Evolutionary conservation across 306 rosid species (phyloP), one percentile per base, ranked within the genome.

Genomic region (Elaeagnus macrophylla): DNA sequence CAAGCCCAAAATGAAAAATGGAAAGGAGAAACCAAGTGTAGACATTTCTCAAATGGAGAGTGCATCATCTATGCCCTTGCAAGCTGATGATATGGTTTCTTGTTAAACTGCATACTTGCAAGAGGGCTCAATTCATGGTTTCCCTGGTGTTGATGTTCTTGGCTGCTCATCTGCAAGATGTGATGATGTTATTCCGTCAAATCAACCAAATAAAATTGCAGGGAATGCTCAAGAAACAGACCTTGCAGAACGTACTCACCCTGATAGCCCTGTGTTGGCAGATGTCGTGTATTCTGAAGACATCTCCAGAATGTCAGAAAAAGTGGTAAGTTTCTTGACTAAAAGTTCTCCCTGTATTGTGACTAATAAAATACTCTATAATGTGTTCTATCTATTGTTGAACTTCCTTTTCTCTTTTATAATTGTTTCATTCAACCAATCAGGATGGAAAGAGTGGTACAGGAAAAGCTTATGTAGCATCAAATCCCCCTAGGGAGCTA

Each of bases 271-370:
- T 60, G 53, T 71, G 61, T 61, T 61, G 60, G 75, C 64, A 60
- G 86, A 70, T 40, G 39, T 59, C 64, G 35, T 84, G 72, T 78
- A 52, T 59, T 73, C 69, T 12, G 80, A 76, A 44, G 71, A 69
- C 71, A 68, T 44, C n/a, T n/a, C n/a, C 61, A 71, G 50, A 35
- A 37, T 44, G 44, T 18, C 13, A 9, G 79, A 48, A 66, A 67
- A 67, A 48, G 64, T 40, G 71, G 86, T 78, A 70, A 68, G 13
- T 35, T 62, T 60, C 51, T 71, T 25, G 38, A 59, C 58, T 20
- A 14, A 49, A 47, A 32, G 49, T 37, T 18, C 66, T 54, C 44
- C 42, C 32, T 25, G 32, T 25, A 7, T 56, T 19, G 45, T 48
- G 15, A 6, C 11, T 51, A 20, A 7, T 39, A 15, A 12, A 18